Percentiles rank a stretch among this genome's conserved stretches.
These are phyloP conservation scores for Tephrocybe sp. DNA, from an alignment of 768 basidiomycete species.

Conservation along the genomic window DNA sequence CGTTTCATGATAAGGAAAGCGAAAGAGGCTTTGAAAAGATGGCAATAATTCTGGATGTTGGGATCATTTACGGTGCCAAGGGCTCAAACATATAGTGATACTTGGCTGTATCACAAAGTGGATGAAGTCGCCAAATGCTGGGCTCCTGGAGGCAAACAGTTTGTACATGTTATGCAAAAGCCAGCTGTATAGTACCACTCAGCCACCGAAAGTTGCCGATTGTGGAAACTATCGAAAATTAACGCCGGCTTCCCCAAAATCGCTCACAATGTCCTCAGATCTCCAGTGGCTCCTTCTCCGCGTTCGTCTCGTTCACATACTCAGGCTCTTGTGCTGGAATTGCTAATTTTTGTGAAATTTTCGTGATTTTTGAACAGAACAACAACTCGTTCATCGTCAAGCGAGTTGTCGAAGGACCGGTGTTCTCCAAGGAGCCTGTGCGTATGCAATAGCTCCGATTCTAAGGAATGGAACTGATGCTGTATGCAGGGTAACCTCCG, in stretches of 20 bases:
- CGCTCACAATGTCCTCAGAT: slow-evolving; percentile 76
- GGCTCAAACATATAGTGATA: no score
- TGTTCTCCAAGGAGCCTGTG: slow-evolving; percentile 86
- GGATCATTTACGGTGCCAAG: no score
- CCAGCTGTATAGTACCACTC: slow-evolving; percentile 39
- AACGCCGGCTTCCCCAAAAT: slow-evolving; percentile 15
- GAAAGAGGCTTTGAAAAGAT: no score
- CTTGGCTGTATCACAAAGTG: no score
- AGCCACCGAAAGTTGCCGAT: slow-evolving; percentile 34
- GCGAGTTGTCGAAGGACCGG: slow-evolving; percentile 65
- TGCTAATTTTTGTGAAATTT: slow-evolving; percentile 9
- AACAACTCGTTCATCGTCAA: slow-evolving; percentile 88
- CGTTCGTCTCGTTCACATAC: slow-evolving; percentile 44
- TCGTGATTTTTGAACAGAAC: slow-evolving; percentile 48
- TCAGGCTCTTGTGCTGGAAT: neutral
- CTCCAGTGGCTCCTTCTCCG: slow-evolving; percentile 94
- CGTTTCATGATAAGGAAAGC: no score
- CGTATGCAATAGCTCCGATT: slow-evolving; percentile 25
- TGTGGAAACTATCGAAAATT: slow-evolving; percentile 21
- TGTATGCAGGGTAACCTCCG: slow-evolving; percentile 73
- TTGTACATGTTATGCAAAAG: slow-evolving; percentile 28
- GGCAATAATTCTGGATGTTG: no score
- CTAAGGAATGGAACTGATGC: no score
- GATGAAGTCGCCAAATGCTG: no score
- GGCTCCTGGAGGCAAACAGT: no score